A percentile compares a stretch with the other conserved stretches of the same genome.
phyloP scores from a whole-genome alignment of 1,284 basidiomycete genomes.

The Leucoagaricus sp. region DNA sequence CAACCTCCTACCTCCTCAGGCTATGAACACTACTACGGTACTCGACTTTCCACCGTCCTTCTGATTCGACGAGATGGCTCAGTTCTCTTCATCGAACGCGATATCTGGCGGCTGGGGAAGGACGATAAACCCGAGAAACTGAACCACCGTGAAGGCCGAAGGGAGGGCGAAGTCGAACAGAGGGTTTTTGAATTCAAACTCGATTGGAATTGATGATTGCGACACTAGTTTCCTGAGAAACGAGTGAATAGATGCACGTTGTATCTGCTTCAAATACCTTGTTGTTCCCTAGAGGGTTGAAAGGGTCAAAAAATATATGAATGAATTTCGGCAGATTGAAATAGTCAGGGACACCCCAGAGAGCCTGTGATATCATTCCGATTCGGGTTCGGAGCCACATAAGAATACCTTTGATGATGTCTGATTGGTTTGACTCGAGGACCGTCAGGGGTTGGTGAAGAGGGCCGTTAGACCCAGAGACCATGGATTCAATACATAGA shows the following conservation, averaged over 20 bases:
- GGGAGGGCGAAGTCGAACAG: conserved; percentile 2
- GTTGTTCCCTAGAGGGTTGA: background rate
- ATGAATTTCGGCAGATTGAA: too few relatives aligned
- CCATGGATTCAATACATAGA: too few relatives aligned
- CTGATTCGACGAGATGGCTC: conserved; percentile 62
- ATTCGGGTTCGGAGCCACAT: conserved; percentile 1
- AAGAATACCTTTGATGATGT: too few relatives aligned
- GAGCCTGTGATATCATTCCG: conserved; percentile 3
- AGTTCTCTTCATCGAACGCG: conserved; percentile 70
- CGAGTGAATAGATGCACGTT: background rate
- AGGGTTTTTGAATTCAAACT: conserved; percentile 14
- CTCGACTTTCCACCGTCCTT: conserved; percentile 72
- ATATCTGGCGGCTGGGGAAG: conserved; percentile 55
- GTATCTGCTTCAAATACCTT: background rate
- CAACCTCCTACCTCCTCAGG: background rate
- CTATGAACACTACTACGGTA: conserved; percentile 49
- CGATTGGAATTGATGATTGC: background rate
- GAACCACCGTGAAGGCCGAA: conserved; percentile 2
- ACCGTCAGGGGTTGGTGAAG: too few relatives aligned
- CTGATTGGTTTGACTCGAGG: too few relatives aligned
- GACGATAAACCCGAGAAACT: conserved; percentile 31
- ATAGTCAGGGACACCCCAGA: too few relatives aligned
- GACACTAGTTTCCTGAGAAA: too few relatives aligned
- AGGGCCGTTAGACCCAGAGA: too few relatives aligned
- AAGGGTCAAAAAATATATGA: too few relatives aligned